Base-by-base conservation (phyloP, 2,329 filamentous ascomycete genomes). In the Whalleya microplaca region DNA sequence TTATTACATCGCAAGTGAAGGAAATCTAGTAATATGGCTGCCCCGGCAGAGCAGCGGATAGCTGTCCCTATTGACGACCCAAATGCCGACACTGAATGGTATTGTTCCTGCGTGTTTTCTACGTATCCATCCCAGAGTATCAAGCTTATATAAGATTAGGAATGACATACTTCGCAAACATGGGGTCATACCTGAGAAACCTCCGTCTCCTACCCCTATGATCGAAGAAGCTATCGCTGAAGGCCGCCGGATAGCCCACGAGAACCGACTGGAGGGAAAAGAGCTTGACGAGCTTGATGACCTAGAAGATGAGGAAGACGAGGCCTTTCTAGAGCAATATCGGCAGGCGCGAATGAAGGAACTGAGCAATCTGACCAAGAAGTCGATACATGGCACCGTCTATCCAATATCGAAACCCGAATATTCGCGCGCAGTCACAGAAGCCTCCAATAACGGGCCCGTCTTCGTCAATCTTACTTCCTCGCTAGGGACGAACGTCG, bases 11-110 rank as follows among this genome's bases (percentile, higher is more conserved):
- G 55, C 41, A 43, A 58, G 7, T 51, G 40, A 44, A 5, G 10
- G 41, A 14, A 51, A 47, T 42, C 45, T 21, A 48, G 27, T 29
- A 69, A 59, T 12, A 88, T 88, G 85, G 84, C 84, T 18, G 83
- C 84, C 29, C 85, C 85, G 37, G 68, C 75, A 64, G 86, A 89
- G 51, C 84, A 89, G 68, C 79, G 86, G 45, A 86, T 89, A 64
- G 81, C 81, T 69, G 95, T 99, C 58, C 92, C 93, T 44, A 89
- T 99, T 65, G 92, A 96, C 72, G 89, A 98, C 72, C 94, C 94
- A 29, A 96, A 98, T 71, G 95, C 92, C 61, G 95, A 99, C 73
- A 99, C 95, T 62, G 95, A 99, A 88, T 99, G 95, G 95, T 93
- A 78, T 57, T 61, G 37, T 27, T 27, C 19, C 42, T 51, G 48